phyloP scores from a whole-genome alignment of 805 yeast species.

The Ogataea paraovalis region DNA sequence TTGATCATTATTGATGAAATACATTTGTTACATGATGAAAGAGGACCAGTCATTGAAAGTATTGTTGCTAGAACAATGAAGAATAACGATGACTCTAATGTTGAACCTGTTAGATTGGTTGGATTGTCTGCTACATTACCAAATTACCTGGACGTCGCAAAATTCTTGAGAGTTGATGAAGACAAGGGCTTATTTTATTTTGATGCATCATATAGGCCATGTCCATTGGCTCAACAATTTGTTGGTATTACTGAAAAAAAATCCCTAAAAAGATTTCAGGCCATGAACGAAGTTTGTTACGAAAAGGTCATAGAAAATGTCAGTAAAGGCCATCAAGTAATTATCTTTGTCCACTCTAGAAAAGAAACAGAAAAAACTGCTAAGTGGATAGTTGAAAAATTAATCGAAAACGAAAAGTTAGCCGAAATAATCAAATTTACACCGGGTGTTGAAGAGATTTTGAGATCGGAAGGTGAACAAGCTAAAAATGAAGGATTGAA shows the following conservation, averaged over 20 bases:
- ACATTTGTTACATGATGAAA: conserved; percentile 85
- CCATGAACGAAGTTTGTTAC: conserved; percentile 88
- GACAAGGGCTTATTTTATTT: conserved; percentile 68
- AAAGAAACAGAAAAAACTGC: conserved; percentile 90
- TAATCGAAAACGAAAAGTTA: conserved; percentile 51
- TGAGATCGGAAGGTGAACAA: conserved; percentile 57
- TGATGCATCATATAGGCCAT: conserved; percentile 82
- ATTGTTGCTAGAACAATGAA: conserved; percentile 74
- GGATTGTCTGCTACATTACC: conserved; percentile 94
- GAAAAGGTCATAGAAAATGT: conserved; percentile 68
- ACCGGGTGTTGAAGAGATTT: conserved; percentile 57
- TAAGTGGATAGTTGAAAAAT: conserved; percentile 58
- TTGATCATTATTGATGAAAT: conserved; percentile 86
- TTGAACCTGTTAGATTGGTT: conserved; percentile 55
- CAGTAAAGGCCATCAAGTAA: conserved; percentile 68
- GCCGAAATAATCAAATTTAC: conserved; percentile 41
- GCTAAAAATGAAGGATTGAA: conserved; percentile 52
- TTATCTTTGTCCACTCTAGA: conserved; percentile 90
- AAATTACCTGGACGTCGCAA: conserved; percentile 81
- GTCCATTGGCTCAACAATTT: conserved; percentile 86
- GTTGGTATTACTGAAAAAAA: conserved; percentile 83
- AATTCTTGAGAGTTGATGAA: conserved; percentile 64
- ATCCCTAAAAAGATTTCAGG: conserved; percentile 70
- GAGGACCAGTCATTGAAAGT: conserved; percentile 93
- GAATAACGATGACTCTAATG: conserved; percentile 39